Evolutionary conservation across 495 filamentous ascomycete genomes (phyloP).

Genomic region (Lepidopterella palustris): DNA sequence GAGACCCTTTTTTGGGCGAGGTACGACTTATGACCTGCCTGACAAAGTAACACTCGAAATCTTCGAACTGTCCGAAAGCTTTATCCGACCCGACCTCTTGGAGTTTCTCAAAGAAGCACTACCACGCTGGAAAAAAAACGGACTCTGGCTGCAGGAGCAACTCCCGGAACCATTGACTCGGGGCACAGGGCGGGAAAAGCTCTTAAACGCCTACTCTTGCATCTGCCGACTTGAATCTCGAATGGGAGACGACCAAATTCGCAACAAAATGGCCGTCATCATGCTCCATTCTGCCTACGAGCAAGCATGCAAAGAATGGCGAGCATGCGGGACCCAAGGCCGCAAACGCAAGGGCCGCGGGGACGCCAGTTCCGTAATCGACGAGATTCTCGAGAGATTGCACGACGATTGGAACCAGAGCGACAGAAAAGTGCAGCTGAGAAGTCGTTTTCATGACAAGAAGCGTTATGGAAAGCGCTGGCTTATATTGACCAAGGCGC

Average conservation of each 20-base stretch:
- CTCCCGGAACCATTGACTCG: neutral
- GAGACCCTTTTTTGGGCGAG: too few species aligned
- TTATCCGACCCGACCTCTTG: too few species aligned
- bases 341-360: neutral
- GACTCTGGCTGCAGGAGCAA: neutral
- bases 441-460: neutral
- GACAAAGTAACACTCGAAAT: too few species aligned
- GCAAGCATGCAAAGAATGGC: neutral
- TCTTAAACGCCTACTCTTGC: neutral
- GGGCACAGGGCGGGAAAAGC: neutral
- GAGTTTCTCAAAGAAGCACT: too few species aligned
- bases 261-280: neutral
- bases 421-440: neutral
- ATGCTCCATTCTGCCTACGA: neutral
- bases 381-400: neutral
- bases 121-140: neutral
- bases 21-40: too few species aligned
- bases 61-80: too few species aligned
- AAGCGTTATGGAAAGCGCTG: neutral
- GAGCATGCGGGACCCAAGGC: too few species aligned
- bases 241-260: neutral
- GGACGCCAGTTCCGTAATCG: neutral
- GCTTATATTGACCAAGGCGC: neutral
- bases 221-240: neutral
- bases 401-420: neutral